Evolutionary conservation across 2,329 filamentous ascomycete species (phyloP), one percentile per base, ranked within the genome.

Genomic region (Claviceps paspali): DNA sequence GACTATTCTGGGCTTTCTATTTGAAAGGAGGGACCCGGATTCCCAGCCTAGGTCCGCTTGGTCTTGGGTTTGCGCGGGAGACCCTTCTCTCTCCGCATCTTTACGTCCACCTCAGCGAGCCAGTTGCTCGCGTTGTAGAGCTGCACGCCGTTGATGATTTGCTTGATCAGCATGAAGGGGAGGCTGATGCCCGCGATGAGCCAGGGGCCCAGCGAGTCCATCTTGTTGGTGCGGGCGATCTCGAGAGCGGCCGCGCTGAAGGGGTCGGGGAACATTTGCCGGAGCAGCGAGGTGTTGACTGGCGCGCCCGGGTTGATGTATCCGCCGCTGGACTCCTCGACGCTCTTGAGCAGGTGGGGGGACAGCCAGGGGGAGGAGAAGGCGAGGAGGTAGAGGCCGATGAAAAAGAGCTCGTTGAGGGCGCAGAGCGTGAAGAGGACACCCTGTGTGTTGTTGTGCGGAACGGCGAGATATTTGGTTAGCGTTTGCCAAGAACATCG

Each of bases 341-440:
- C 66, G 10, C 73, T 65, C 49, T 75, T 65, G 44, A 79, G 76
- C 36, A 96, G 79, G 40, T 84, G 84, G 1, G 91, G 88, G 2
- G 85, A 91, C 38, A 96, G 75, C 27, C 78, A 73, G 2, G 88
- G 88, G 40, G 84, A 93, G 41, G 83, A 92, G 69, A 98, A 98
- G 51, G 87, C 95, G 41, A 98, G 79, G 38, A 98, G 81, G 65
- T 98, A 98, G 43, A 98, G 76, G 22, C 85, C 87, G 55, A 98
- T 95, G 70, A 98, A 98, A 71, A 95, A 98, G 46, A 87, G 64
- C 62, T 98, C 91, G 60, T 98, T 98, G 47, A 93, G 64, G 40
- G 76, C 70, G 67, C 91, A 98, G 62, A 85, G 83, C 43, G 84
- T 62, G 64, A 98, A 98, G 29, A 98, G 71, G 32, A 98, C 87